These are phyloP conservation scores for Lodderomyces beijingensis DNA, from an alignment of 1,139 yeast genomes.

Conservation along the genomic window DNA sequence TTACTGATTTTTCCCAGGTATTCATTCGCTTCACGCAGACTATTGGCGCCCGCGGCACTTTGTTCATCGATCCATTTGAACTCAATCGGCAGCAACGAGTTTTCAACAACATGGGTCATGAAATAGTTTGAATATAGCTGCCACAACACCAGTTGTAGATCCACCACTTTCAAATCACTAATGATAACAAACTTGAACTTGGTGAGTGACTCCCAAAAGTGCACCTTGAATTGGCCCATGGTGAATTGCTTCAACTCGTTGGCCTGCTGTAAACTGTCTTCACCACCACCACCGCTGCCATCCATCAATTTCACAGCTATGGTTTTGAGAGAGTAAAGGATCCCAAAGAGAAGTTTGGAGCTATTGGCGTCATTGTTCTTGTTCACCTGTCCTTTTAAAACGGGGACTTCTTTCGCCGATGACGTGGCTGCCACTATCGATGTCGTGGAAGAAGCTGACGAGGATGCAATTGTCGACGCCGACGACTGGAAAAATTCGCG, in stretches of 20 bases:
- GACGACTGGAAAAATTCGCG: conserved; percentile 49
- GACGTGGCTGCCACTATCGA: conserved; percentile 3
- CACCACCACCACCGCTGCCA: neutral
- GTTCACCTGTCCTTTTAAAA: conserved; percentile 43
- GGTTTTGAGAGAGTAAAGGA: conserved; percentile 72
- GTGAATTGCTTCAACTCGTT: conserved; percentile 63
- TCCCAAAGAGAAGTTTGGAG: conserved; percentile 84
- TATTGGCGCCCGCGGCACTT: conserved; percentile 4
- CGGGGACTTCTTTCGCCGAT: conserved; percentile 11
- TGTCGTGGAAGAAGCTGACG: conserved; percentile 51
- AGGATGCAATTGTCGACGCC: conserved; percentile 22
- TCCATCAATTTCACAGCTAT: conserved; percentile 61
- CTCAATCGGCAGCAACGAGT: conserved; percentile 54
- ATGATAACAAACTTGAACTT: conserved; percentile 72
- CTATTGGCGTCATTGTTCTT: conserved; percentile 57
- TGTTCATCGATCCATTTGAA: conserved; percentile 31
- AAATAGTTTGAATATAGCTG: conserved; percentile 67
- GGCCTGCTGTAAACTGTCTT: conserved; percentile 7
- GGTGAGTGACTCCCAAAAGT: conserved; percentile 73
- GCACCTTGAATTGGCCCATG: conserved; percentile 73
- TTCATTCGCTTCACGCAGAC: conserved; percentile 7
- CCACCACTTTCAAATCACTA: conserved; percentile 63
- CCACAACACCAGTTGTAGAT: conserved; percentile 56
- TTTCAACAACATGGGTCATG: conserved; percentile 65
- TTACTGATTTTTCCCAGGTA: conserved; percentile 33